phyloP scores from a whole-genome alignment of 1,284 basidiomycete genomes.

The Schizophyllum amplum region DNA sequence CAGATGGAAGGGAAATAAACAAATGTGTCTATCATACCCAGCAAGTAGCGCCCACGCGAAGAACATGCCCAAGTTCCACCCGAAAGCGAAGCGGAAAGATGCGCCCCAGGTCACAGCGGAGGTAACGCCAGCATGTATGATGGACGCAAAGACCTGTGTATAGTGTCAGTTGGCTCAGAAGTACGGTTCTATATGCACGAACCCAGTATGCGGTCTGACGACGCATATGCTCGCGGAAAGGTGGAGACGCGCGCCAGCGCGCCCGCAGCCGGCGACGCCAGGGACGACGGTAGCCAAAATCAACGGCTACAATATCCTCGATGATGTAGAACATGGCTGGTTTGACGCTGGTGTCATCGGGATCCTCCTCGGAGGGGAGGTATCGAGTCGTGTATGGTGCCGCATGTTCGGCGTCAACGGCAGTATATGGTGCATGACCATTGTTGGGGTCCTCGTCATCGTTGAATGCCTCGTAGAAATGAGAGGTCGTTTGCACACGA shows the following conservation, averaged over 20 bases:
- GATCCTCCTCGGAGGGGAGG: slow-evolving; percentile 19
- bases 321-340: slow-evolving; percentile 22
- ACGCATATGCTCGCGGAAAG: slow-evolving; percentile 19
- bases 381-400: slow-evolving; percentile 1
- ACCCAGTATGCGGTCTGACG: slow-evolving; percentile 18
- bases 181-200: background rate
- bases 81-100: slow-evolving; percentile 20
- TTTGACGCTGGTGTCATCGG: slow-evolving; percentile 19
- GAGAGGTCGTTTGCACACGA: background rate
- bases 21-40: slow-evolving; percentile 1
- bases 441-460: background rate
- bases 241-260: slow-evolving; percentile 18
- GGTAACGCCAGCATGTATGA: slow-evolving; percentile 20
- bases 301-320: slow-evolving; percentile 22
- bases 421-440: background rate
- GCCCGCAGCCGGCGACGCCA: slow-evolving; percentile 17
- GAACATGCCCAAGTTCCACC: slow-evolving; percentile 22
- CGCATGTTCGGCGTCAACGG: background rate
- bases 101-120: slow-evolving; percentile 22
- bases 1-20: background rate
- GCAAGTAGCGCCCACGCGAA: slow-evolving; percentile 18
- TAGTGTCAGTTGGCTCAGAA: too few relatives aligned
- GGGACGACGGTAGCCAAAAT: slow-evolving; percentile 19
- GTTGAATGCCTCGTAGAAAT: background rate
- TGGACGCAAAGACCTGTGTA: slow-evolving; percentile 9